These are phyloP conservation scores for Capsicum baccatum DNA, from an alignment of 257 asterid genomes.

Conservation along the genomic window DNA sequence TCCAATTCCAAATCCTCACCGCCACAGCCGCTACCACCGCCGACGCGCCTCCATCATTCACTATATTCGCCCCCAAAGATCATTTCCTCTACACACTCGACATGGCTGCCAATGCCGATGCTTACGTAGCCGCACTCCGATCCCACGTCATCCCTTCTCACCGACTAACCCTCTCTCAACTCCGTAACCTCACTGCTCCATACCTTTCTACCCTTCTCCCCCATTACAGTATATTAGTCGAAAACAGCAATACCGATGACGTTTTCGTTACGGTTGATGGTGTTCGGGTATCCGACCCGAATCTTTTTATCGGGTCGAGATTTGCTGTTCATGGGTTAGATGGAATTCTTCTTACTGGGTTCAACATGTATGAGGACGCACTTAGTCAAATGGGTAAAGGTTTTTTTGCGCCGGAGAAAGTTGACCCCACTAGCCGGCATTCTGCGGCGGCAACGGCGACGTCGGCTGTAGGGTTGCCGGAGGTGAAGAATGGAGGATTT, in stretches of 20 bases:
- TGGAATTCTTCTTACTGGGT: constrained; percentile 59
- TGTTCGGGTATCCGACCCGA: constrained; percentile 52
- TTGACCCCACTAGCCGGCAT: neutral
- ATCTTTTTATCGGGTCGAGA: constrained; percentile 59
- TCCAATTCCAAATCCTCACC: constrained; percentile 58
- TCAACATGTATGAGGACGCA: constrained; percentile 38
- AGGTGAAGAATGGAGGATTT: neutral
- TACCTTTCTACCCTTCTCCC: constrained; percentile 71
- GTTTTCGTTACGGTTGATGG: constrained; percentile 47
- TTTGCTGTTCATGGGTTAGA: constrained; percentile 63
- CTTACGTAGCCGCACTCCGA: constrained; percentile 56
- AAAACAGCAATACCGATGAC: constrained; percentile 25
- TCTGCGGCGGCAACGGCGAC: neutral
- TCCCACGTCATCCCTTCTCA: constrained; percentile 65
- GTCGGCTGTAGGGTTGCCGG: neutral
- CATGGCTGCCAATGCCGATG: constrained; percentile 59
- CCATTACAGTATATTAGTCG: constrained; percentile 55
- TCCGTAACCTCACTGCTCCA: constrained; percentile 50
- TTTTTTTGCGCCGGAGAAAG: neutral
- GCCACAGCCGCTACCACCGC: constrained; percentile 16
- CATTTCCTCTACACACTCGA: constrained; percentile 56
- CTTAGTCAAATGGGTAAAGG: constrained; percentile 32
- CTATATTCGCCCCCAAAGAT: constrained; percentile 62
- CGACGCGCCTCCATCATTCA: constrained; percentile 40
- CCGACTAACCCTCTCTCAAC: constrained; percentile 52